Conservation (phyloP, 257 asterid genomes). For the Solanum sitiens region DNA sequence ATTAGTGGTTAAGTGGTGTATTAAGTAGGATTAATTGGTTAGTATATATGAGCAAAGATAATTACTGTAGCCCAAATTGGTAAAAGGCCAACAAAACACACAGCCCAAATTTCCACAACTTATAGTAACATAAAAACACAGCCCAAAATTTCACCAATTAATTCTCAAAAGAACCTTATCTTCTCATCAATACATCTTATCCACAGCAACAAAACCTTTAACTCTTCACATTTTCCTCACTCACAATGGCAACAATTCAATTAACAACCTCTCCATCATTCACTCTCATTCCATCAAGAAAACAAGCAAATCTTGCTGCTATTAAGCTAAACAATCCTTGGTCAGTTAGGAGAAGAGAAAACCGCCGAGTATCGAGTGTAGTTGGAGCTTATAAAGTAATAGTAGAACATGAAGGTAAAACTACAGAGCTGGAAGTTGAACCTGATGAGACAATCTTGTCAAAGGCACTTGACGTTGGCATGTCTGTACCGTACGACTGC, state of each 20-base stretch:
- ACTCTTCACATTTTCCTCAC: not conserved
- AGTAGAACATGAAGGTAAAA: slow-evolving; percentile 45
- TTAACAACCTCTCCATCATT: slow-evolving; percentile 18
- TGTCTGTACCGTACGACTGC: slow-evolving; percentile 78
- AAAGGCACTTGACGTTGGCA: slow-evolving; percentile 51
- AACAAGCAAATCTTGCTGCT: slow-evolving; percentile 7
- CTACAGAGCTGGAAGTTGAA: slow-evolving; percentile 66
- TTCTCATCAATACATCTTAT: not conserved
- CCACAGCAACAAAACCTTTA: not conserved
- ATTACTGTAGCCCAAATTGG: not conserved
- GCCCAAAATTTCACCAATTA: not conserved
- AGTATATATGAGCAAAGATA: not conserved
- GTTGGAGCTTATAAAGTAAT: slow-evolving; percentile 50
- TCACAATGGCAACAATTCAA: slow-evolving; percentile 27
- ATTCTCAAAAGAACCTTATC: slow-evolving; percentile 3
- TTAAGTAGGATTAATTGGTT: no score
- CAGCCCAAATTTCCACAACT: not conserved
- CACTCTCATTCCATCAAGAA: slow-evolving; percentile 13
- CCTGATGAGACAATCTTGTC: slow-evolving; percentile 77
- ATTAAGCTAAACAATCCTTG: not conserved
- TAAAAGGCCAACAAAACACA: not conserved
- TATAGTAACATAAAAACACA: not conserved
- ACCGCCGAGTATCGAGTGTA: slow-evolving; percentile 1
- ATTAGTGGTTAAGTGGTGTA: no score
- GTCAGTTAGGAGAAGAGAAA: not conserved